A percentile compares a stretch with the other conserved stretches of the same genome.
Evolutionary conservation across 1,284 basidiomycete species (phyloP).

Genomic region (Takashimella koratensis): DNA sequence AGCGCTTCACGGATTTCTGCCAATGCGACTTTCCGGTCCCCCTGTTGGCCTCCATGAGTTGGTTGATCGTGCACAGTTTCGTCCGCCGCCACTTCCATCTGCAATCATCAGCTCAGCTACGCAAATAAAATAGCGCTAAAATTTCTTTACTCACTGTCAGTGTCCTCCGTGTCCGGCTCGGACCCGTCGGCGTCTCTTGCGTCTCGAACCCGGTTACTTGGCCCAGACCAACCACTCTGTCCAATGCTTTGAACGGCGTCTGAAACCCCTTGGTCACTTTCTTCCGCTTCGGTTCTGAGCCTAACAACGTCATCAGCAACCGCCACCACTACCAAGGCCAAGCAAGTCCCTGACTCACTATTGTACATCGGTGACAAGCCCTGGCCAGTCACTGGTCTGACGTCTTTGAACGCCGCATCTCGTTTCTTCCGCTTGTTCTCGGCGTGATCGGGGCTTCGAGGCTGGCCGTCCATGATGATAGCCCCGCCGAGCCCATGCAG

Average conservation of each 20-base stretch:
- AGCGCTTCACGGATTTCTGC: constrained; percentile 12
- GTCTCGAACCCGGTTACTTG: constrained; percentile 7
- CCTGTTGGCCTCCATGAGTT: background rate
- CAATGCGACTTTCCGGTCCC: constrained; percentile 6
- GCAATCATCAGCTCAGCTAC: too few relatives aligned
- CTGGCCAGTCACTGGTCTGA: constrained; percentile 19
- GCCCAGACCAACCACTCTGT: background rate
- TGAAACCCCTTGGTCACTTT: background rate
- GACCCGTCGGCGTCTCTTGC: background rate
- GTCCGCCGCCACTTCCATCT: background rate
- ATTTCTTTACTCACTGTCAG: background rate
- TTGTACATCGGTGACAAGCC: constrained; percentile 35
- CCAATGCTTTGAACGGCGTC: background rate
- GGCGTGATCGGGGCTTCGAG: constrained; percentile 10
- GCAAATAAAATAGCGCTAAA: too few relatives aligned
- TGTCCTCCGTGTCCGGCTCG: background rate
- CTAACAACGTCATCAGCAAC: background rate
- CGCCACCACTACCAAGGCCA: too few relatives aligned
- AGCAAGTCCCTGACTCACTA: too few relatives aligned
- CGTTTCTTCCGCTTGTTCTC: constrained; percentile 25
- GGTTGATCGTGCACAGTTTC: background rate
- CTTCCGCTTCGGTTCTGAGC: background rate
- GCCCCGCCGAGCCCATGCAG: constrained; percentile 13
- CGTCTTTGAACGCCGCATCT: constrained; percentile 26
- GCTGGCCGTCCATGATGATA: constrained; percentile 1